Base-by-base conservation (phyloP, 345 rosid species). In the Eucalyptus pauciflora region DNA sequence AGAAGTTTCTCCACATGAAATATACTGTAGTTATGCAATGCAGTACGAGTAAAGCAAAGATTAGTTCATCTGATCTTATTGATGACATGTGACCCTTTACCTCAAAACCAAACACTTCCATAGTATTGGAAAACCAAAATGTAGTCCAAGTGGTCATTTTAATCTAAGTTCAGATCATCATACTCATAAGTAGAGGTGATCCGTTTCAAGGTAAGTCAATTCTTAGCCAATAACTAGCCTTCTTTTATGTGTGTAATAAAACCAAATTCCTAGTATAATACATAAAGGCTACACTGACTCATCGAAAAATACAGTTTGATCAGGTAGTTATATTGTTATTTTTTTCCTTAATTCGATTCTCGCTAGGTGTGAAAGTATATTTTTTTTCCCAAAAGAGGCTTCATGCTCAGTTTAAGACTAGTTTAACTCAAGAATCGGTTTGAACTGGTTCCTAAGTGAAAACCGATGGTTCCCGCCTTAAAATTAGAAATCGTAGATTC, bases 11-110 rank as follows among this genome's bases (percentile, higher is more conserved):
- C 4, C 22, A 15, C 22, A 67, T 67, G 3, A 67, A 7, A 67
- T n/a, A 15, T n/a, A 1, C 0, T 1, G 2, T 33, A 7, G 2
- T 8, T 31, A 69, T 8, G 4, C 16, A 31, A 69, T 10, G 22
- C 1, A 4, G 3, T 6, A 37, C 0, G 3, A 37, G 8, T 3
- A 37, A 13, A 10, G 7, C 13, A 71, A 71, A 71, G 14, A 37
- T 71, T 71, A 0, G 1, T 71, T 71, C 45, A 17, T 5, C 5
- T 6, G 1, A 33, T 10, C 24, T 33, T 22, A 4, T 16, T 67
- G 41, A n/a, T n/a, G 37, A 64, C 76, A 14, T n/a, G 20, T 2
- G 10, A n/a, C 41, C 37, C 76, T n/a, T 64, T n/a, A n/a, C 41
- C 20, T 14, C 76, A 15, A 64, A n/a, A 64, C 10, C 41, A 64